These are phyloP conservation scores for Trichoderma gamsii DNA, from an alignment of 495 filamentous ascomycete genomes.

Conservation along the genomic window DNA sequence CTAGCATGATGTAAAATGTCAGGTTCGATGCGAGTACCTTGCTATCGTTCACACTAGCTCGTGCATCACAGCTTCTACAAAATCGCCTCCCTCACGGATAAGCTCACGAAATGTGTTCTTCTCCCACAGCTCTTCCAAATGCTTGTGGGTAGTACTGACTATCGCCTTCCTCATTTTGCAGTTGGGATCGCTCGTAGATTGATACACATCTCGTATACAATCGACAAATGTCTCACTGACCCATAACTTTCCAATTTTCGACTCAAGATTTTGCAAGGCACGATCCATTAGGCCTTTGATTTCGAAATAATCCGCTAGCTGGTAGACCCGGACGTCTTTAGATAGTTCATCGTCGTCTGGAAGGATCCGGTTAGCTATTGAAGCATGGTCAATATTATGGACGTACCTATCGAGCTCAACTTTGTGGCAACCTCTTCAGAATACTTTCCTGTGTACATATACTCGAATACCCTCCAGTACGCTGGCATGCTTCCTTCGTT, in stretches of 20 bases:
- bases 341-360: not conserved
- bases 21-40: too few species aligned
- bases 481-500: conserved; percentile 14
- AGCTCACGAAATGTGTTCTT: not conserved
- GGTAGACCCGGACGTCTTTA: not conserved
- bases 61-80: too few species aligned
- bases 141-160: not conserved
- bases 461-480: conserved; percentile 18
- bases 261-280: not conserved
- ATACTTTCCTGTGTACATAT: conserved; percentile 18
- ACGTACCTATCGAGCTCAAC: not conserved
- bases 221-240: not conserved
- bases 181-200: not conserved
- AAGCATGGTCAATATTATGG: not conserved
- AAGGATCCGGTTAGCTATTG: not conserved
- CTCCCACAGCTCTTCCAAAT: not conserved
- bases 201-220: conserved; percentile 3
- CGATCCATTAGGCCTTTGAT: not conserved
- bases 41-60: too few species aligned
- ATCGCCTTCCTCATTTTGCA: not conserved
- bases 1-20: too few species aligned
- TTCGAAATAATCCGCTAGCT: not conserved
- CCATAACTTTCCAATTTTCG: not conserved
- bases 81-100: not conserved
- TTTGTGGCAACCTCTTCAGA: not conserved